These are phyloP conservation scores for Cryomyces minteri DNA, from an alignment of 495 filamentous ascomycete genomes.

Conservation along the genomic window DNA sequence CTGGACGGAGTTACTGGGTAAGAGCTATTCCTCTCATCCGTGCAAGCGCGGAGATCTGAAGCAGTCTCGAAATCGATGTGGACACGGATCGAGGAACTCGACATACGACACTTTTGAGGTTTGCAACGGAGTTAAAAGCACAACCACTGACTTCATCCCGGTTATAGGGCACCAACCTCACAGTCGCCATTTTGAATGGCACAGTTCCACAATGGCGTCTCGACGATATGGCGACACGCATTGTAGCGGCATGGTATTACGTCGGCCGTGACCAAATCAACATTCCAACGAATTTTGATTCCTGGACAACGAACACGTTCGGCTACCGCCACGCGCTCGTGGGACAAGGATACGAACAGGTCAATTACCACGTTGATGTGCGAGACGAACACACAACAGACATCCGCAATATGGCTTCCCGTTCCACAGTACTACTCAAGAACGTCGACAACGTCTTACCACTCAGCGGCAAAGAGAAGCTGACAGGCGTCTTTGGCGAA, in stretches of 20 bases:
- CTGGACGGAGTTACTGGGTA: neutral
- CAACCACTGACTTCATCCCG: neutral
- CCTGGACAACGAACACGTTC: slow-evolving; percentile 56
- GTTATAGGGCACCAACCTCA: slow-evolving; percentile 48
- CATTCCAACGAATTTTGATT: slow-evolving; percentile 62
- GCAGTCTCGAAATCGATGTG: too few relatives aligned
- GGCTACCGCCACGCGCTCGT: slow-evolving; percentile 42
- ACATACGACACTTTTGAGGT: neutral
- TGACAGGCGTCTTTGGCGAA: slow-evolving; percentile 55
- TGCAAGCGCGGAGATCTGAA: neutral
- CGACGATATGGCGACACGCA: slow-evolving; percentile 74
- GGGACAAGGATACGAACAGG: slow-evolving; percentile 34
- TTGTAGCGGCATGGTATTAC: slow-evolving; percentile 78
- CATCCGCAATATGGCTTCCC: slow-evolving; percentile 51
- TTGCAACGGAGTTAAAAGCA: neutral
- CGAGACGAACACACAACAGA: slow-evolving; percentile 45
- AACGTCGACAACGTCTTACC: slow-evolving; percentile 47
- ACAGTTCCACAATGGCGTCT: slow-evolving; percentile 68
- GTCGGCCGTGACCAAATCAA: slow-evolving; percentile 44
- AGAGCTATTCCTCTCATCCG: neutral
- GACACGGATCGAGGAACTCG: too few relatives aligned
- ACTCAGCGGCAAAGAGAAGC: slow-evolving; percentile 45
- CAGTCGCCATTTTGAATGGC: slow-evolving; percentile 62
- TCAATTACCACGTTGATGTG: slow-evolving; percentile 68
- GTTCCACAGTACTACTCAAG: slow-evolving; percentile 66